phyloP scores from a whole-genome alignment of 176 grass and related monocot genomes.

The Cenchrus americanus region DNA sequence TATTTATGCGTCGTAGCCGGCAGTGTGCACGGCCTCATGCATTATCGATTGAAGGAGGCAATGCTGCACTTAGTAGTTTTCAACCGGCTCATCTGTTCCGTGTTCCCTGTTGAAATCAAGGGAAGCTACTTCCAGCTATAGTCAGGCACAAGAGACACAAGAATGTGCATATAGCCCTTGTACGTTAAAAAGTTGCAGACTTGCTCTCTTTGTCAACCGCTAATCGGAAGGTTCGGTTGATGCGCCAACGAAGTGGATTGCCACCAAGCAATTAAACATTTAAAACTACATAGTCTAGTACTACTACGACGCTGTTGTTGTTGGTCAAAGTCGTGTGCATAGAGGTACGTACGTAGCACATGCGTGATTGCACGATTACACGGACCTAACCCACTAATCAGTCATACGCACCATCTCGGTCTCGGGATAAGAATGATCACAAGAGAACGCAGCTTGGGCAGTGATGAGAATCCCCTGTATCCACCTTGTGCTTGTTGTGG shows the following conservation, averaged over 20 bases:
- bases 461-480: background rate
- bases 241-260: slow-evolving; percentile 24
- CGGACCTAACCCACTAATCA: slow-evolving; percentile 50
- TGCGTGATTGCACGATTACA: slow-evolving; percentile 44
- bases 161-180: background rate
- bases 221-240: slow-evolving; percentile 18
- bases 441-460: background rate
- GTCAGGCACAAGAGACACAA: background rate
- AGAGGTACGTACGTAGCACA: background rate
- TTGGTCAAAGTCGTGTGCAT: slow-evolving; percentile 41
- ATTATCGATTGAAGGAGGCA: slow-evolving; percentile 23
- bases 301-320: background rate
- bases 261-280: background rate
- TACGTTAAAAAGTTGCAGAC: background rate
- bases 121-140: background rate
- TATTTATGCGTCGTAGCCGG: background rate
- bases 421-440: background rate
- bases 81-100: background rate
- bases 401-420: background rate
- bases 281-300: background rate
- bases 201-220: background rate
- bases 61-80: too few species aligned
- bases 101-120: too few species aligned
- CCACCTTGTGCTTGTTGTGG: background rate
- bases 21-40: background rate